Conservation (phyloP, 2,329 filamentous ascomycete genomes). For the Clonostachys solani region DNA sequence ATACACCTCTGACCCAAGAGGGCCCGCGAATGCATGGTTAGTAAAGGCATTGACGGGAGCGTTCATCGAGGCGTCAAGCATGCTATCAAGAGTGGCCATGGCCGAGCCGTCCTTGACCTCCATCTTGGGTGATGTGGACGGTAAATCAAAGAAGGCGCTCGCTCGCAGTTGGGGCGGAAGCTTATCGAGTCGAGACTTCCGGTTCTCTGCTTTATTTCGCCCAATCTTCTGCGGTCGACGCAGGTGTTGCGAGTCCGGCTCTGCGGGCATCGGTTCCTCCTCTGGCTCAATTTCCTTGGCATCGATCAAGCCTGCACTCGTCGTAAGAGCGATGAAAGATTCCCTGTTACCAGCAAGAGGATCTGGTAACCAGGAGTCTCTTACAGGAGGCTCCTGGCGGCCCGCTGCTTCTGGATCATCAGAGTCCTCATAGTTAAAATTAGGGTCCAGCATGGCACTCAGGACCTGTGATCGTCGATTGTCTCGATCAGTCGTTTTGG, state of each 20-base stretch:
- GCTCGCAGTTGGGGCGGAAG: conserved; percentile 83
- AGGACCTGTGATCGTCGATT: conserved; percentile 71
- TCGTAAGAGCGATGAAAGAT: conserved; percentile 23
- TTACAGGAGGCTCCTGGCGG: conserved; percentile 13
- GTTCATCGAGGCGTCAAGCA: conserved; percentile 81
- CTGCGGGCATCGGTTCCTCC: background rate
- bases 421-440: conserved; percentile 3
- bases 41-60: conserved; percentile 91
- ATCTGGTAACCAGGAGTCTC: conserved; percentile 40
- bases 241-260: conserved; percentile 12
- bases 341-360: conserved; percentile 31
- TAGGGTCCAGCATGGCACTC: conserved; percentile 45
- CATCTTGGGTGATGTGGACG: conserved; percentile 45
- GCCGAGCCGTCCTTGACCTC: conserved; percentile 75
- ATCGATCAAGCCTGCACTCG: too few relatives aligned
- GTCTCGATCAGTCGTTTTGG: conserved; percentile 59
- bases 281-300: conserved; percentile 7
- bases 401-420: conserved; percentile 6
- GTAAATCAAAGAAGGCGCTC: conserved; percentile 83
- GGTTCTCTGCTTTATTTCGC: conserved; percentile 19
- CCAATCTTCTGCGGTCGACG: conserved; percentile 27
- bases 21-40: conserved; percentile 79
- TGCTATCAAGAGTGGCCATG: conserved; percentile 82
- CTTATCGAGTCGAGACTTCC: conserved; percentile 22
- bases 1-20: conserved; percentile 72